These are phyloP conservation scores for Amesomyces nigricolor DNA, from an alignment of 2,329 filamentous ascomycete species.

Conservation along the genomic window DNA sequence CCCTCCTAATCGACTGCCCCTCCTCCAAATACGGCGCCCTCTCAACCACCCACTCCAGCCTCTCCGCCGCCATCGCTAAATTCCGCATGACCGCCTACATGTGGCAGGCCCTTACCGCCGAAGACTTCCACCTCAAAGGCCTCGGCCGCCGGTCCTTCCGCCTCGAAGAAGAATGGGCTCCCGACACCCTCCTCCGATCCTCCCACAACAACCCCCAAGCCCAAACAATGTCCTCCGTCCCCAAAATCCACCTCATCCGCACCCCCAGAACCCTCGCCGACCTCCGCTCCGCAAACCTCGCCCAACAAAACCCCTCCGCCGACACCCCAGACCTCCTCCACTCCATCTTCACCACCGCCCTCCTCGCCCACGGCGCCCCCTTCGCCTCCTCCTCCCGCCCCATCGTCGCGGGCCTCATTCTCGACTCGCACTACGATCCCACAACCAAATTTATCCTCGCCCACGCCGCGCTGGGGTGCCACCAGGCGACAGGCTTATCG, in stretches of 20 bases:
- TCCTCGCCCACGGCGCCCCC: constrained; percentile 39
- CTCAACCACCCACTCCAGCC: constrained; percentile 43
- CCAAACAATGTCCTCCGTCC: constrained; percentile 29
- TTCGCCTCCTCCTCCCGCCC: constrained; percentile 40
- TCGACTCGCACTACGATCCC: constrained; percentile 54
- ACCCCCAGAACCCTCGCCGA: constrained; percentile 61
- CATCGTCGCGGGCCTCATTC: constrained; percentile 64
- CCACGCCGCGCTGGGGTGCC: constrained; percentile 44
- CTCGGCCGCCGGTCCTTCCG: constrained; percentile 66
- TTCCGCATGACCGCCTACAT: constrained; percentile 69
- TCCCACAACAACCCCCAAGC: constrained; percentile 19
- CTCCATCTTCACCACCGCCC: constrained; percentile 32
- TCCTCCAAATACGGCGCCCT: constrained; percentile 53
- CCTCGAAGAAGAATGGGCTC: constrained; percentile 68
- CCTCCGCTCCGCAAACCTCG: constrained; percentile 57
- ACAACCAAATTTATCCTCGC: constrained; percentile 52
- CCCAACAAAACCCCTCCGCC: constrained; percentile 56
- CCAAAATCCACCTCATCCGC: constrained; percentile 65
- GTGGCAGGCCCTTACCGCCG: constrained; percentile 71
- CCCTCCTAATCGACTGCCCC: constrained; percentile 62
- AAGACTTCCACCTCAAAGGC: constrained; percentile 65
- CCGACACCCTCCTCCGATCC: constrained; percentile 53
- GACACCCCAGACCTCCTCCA: constrained; percentile 52
- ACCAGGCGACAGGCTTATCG: constrained; percentile 14
- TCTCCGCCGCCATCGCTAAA: constrained; percentile 62